Evolutionary conservation across 2,329 filamentous ascomycete genomes (phyloP).

Genomic region (Colletotrichum salicis): DNA sequence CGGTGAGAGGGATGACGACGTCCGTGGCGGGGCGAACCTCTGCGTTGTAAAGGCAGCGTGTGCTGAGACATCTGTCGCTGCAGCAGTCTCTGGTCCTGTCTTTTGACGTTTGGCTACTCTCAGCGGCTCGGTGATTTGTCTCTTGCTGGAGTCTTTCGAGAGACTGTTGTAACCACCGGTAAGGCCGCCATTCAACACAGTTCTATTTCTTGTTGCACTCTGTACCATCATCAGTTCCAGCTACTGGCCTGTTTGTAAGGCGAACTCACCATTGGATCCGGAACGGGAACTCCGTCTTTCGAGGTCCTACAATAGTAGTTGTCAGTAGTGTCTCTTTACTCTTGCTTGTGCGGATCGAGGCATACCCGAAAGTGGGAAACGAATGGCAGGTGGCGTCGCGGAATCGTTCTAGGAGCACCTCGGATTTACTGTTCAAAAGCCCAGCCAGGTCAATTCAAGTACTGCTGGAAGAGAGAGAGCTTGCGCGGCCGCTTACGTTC

Average conservation of each 20-base stretch:
- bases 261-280: conserved; percentile 28
- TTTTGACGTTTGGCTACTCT: conserved; percentile 30
- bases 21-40: background rate
- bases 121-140: conserved; percentile 1
- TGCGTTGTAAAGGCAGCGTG: background rate
- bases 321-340: conserved; percentile 5
- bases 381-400: conserved; percentile 3
- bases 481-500: conserved; percentile 8
- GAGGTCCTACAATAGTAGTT: conserved; percentile 11
- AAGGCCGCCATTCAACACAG: background rate
- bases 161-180: conserved; percentile 1
- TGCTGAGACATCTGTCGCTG: background rate
- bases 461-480: background rate
- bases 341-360: background rate
- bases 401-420: conserved; percentile 23
- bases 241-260: background rate
- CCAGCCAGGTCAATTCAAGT: background rate
- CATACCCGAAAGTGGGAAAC: conserved; percentile 31
- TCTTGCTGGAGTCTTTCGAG: conserved; percentile 12
- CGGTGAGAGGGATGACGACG: background rate
- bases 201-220: background rate
- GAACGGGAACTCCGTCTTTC: conserved; percentile 27
- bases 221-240: conserved; percentile 3
- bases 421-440: background rate
- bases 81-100: background rate